Percentiles rank a stretch among this genome's conserved stretches.
These are phyloP conservation scores for Tetracladium maxilliforme DNA, from an alignment of 2,329 filamentous ascomycete genomes.

Conservation along the genomic window DNA sequence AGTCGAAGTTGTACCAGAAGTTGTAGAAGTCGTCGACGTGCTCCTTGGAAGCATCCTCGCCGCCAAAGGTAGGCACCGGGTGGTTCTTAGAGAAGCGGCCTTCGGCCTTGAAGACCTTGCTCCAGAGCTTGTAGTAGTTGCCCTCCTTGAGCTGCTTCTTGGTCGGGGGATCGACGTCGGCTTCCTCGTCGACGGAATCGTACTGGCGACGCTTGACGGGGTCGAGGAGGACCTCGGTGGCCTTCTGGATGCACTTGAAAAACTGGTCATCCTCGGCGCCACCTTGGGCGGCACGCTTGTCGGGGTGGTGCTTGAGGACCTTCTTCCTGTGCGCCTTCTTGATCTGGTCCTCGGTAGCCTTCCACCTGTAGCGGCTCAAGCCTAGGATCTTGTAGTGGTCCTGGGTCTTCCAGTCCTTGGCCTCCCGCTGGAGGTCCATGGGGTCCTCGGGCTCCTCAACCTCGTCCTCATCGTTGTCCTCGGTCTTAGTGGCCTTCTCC, in stretches of 20 bases:
- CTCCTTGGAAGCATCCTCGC: slow-evolving; percentile 72
- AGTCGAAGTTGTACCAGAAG: slow-evolving; percentile 99
- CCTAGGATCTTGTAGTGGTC: slow-evolving; percentile 97
- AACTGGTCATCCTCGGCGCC: slow-evolving; percentile 88
- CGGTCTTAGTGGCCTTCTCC: slow-evolving; percentile 87
- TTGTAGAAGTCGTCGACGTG: slow-evolving; percentile 96
- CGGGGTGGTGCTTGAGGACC: slow-evolving; percentile 96
- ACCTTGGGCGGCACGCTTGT: slow-evolving; percentile 92
- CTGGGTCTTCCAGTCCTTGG: slow-evolving; percentile 99
- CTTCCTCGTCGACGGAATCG: slow-evolving; percentile 89
- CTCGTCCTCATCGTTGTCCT: slow-evolving; percentile 79
- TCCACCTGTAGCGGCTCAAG: slow-evolving; percentile 80
- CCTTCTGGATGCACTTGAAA: slow-evolving; percentile 99
- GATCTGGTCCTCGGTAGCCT: slow-evolving; percentile 94
- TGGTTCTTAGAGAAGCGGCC: slow-evolving; percentile 82
- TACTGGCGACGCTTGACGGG: slow-evolving; percentile 87
- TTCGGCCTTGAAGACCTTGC: slow-evolving; percentile 79
- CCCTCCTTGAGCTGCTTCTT: slow-evolving; percentile 82
- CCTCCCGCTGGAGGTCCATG: slow-evolving; percentile 79
- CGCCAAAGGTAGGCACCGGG: slow-evolving; percentile 76
- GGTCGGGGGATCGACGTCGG: slow-evolving; percentile 78
- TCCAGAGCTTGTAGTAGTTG: slow-evolving; percentile 94
- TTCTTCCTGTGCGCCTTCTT: slow-evolving; percentile 99
- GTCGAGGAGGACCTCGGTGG: slow-evolving; percentile 84
- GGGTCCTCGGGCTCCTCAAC: slow-evolving; percentile 91